Percentiles rank a stretch among this genome's conserved stretches.
Conservation (phyloP, 768 basidiomycete species). For the Cantharellus anzutake region DNA sequence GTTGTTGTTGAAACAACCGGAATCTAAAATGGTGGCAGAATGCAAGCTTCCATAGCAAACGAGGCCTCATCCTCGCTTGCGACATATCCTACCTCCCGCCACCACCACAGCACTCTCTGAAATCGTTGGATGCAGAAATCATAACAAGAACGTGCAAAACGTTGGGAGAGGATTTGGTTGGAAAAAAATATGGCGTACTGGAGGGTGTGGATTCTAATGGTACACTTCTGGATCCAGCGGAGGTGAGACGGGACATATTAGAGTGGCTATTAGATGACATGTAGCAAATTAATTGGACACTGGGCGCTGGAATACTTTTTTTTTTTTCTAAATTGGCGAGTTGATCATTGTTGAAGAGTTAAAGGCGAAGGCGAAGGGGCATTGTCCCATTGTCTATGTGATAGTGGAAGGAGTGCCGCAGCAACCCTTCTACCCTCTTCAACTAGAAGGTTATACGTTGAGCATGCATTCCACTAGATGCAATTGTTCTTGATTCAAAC, state of each 20-base stretch:
- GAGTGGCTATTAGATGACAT: neutral
- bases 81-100: neutral
- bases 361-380: neutral
- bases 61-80: neutral
- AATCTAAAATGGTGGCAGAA: no score
- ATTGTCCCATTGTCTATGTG: neutral
- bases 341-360: neutral
- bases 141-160: neutral
- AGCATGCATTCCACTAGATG: slow-evolving; percentile 68
- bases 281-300: neutral
- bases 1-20: no score
- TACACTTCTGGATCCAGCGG: no score
- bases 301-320: neutral
- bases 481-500: neutral
- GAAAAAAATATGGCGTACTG: slow-evolving; percentile 5
- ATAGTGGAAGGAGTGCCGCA: slow-evolving; percentile 52
- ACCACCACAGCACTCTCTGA: neutral
- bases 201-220: neutral
- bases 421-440: slow-evolving; percentile 91
- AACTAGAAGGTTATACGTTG: slow-evolving; percentile 82
- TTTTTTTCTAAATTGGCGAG: neutral
- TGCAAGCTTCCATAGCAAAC: neutral
- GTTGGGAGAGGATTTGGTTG: slow-evolving; percentile 2
- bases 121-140: slow-evolving; percentile 1
- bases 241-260: neutral